Conservation (phyloP, 768 basidiomycete species). For the Mrakia gelida region DNA sequence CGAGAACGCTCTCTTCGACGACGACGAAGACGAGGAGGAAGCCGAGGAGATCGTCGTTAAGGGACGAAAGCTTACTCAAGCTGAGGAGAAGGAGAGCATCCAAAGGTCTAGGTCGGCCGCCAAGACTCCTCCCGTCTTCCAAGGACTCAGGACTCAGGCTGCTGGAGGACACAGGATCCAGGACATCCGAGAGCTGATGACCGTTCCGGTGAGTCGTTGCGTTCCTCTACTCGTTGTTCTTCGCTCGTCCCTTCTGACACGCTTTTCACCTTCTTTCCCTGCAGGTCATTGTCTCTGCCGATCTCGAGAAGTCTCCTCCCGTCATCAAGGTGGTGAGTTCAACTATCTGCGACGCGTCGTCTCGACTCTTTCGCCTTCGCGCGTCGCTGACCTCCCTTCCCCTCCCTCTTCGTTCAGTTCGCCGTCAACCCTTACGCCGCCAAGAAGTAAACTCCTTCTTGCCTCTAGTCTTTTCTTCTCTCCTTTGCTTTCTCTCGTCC, state of each 20-base stretch:
- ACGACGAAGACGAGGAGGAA: slow-evolving; percentile 61
- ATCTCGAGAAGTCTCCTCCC: slow-evolving; percentile 90
- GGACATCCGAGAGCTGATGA: slow-evolving; percentile 89
- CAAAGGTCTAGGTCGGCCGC: slow-evolving; percentile 74
- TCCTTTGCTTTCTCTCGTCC: background rate
- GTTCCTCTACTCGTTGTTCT: slow-evolving; percentile 1
- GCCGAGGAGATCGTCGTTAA: slow-evolving; percentile 80
- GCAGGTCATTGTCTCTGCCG: slow-evolving; percentile 90
- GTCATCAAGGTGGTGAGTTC: slow-evolving; percentile 69
- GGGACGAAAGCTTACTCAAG: slow-evolving; percentile 48
- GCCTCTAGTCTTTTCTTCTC: no score
- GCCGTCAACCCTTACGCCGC: slow-evolving; percentile 23
- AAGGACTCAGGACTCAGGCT: slow-evolving; percentile 68
- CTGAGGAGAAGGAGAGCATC: slow-evolving; percentile 12
- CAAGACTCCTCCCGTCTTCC: slow-evolving; percentile 72
- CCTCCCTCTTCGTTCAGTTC: background rate
- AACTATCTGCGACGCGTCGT: background rate
- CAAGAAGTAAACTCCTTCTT: background rate
- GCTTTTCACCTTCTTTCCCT: slow-evolving; percentile 4
- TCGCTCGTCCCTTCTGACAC: slow-evolving; percentile 25
- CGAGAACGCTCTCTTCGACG: slow-evolving; percentile 81
- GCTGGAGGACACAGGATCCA: slow-evolving; percentile 80
- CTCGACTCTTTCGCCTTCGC: background rate
- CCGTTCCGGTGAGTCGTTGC: slow-evolving; percentile 66
- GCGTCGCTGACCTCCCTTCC: background rate